Evolutionary conservation across 2,329 filamentous ascomycete species (phyloP), one percentile per base, ranked within the genome.

Genomic region (Nakataea oryzae): DNA sequence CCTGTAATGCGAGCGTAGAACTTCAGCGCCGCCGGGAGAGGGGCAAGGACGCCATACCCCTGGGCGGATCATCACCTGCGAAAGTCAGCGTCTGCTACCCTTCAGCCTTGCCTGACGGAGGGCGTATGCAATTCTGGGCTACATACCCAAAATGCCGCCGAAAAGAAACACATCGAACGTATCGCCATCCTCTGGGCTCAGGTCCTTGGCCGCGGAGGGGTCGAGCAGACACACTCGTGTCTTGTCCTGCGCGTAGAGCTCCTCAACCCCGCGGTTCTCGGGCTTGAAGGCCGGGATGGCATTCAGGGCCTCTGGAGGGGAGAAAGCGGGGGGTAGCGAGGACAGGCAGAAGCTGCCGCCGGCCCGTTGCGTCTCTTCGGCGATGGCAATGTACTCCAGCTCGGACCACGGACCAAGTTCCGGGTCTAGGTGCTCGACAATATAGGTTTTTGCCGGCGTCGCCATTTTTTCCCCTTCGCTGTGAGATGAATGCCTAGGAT

Each of bases 401-500:
- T 91, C 86, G 28, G 95, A 97, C 95, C 95, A 99, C 54, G 86
- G 84, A 41, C 96, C 95, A 32, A 99, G 83, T 75, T 99, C 95
- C 54, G 90, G 88, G 77, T 99, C 95, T 66, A 99, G 86, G 76
- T 99, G 93, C 79, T 97, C 93, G 69, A 97, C 93, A 70, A 97
- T 90, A 76, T 95, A 97, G 56, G 86, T 93, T 75, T 92, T 90
- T 66, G 74, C 73, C 24, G 65, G 67, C 55, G 72, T 65, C 26
- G 75, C 69, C 76, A 80, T 81, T 11, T 58, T 59, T 34, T 13
- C 14, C n/a, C n/a, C n/a, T n/a, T n/a, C n/a, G n/a, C n/a, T 11
- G 41, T 21, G 41, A 47, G 41, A 47, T n/a, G n/a, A n/a, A n/a
- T n/a, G n/a, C n/a, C n/a, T n/a, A n/a, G n/a, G 14, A 17, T 9